Base-by-base conservation (phyloP, 345 rosid genomes). In the Eucalyptus erythrocorys region DNA sequence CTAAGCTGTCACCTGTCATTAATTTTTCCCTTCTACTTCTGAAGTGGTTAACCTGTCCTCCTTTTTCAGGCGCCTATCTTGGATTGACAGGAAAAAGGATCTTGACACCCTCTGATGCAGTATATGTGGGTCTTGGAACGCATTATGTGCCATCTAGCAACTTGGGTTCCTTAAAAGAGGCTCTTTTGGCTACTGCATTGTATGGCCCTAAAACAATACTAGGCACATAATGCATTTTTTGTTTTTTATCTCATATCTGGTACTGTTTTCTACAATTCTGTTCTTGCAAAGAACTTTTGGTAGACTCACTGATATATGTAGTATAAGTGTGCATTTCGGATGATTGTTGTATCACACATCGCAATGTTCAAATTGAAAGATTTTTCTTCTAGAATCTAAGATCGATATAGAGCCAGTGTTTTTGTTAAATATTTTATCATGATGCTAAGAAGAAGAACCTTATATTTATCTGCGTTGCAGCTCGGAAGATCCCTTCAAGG, bases 81-180 rank as follows among this genome's bases (percentile, higher is more conserved):
- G 99, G 99, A 85, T 89, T 97, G 96, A 96, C 99, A 86, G 98
- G 99, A 86, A 94, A 90, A 91, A 97, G 98, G 89, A 91, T 96
- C 84, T 96, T 97, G 12, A 94, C 98, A 9, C 98, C 99, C 88
- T 93, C 99, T 48, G 97, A 96, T 90, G 99, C 98, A 9, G 89
- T 97, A 85, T 96, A 91, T 91, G 93, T 91, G 21, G 99, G 99
- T 90, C 94, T 96, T 53, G 98, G 99, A 88, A 95, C 99, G 21
- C 97, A 96, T 91, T 97, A 94, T 86, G 96, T 97, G 85, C 95
- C 95, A 91, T 96, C 98, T 87, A 95, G 89, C 89, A 95, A 92
- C 91, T 89, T 96, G 88, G 92, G 88, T 47, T 93, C 95, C 37
- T 91, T 97, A 68, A 97, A 93, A 92, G 96, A 96, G 90, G 95